Percentiles rank a stretch among this genome's conserved stretches.
phyloP scores from a whole-genome alignment of 176 grass and related monocot species.

The Avena eriantha region DNA sequence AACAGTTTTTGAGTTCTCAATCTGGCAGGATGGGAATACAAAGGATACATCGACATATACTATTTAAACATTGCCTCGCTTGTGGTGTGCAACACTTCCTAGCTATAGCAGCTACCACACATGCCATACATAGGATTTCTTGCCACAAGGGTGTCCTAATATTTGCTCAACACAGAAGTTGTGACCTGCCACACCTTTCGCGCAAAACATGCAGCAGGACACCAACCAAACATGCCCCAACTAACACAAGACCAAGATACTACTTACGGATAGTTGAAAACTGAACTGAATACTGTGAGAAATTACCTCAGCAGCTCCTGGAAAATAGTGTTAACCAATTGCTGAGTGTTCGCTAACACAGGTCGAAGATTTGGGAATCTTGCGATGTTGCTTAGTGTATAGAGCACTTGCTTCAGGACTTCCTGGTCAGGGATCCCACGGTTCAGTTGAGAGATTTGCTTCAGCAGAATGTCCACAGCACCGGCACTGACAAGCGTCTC shows the following conservation, averaged over 20 bases:
- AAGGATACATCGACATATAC: too few relatives aligned
- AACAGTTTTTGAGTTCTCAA: neutral
- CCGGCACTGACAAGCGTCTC: constrained; percentile 54
- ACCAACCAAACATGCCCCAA: neutral
- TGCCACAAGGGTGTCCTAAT: neutral
- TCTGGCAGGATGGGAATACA: neutral
- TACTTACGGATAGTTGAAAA: neutral
- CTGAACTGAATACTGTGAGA: neutral
- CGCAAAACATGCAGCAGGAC: neutral
- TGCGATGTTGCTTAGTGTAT: constrained; percentile 62
- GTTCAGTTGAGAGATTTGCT: constrained; percentile 52
- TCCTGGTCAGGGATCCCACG: constrained; percentile 75
- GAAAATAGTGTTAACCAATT: constrained; percentile 52
- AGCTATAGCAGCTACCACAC: neutral
- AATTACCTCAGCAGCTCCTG: constrained; percentile 65
- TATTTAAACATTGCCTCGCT: neutral
- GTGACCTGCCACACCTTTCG: neutral
- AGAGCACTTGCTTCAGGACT: constrained; percentile 65
- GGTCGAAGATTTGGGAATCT: constrained; percentile 38
- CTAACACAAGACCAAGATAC: neutral
- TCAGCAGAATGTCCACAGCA: constrained; percentile 63
- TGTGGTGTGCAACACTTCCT: neutral
- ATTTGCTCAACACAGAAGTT: neutral
- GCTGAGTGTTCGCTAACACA: constrained; percentile 41
- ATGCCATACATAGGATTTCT: neutral